Percentiles rank a stretch among this genome's conserved stretches.
Conservation (phyloP, 2,329 filamentous ascomycete genomes). For the Periconia macrospinosa region DNA sequence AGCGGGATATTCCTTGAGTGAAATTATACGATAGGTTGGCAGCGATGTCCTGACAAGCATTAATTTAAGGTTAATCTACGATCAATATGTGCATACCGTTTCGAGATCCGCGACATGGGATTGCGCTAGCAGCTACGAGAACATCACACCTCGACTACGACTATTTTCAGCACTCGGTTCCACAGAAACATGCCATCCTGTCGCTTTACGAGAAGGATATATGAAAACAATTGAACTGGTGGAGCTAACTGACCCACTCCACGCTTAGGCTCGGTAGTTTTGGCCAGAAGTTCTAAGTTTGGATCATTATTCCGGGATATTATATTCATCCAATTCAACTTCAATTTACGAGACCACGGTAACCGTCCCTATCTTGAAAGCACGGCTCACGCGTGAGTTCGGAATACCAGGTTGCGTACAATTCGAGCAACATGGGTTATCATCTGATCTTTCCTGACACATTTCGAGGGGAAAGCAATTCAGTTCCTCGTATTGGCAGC, state of each 20-base stretch:
- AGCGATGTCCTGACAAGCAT: slow-evolving; percentile 39
- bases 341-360: slow-evolving; percentile 29
- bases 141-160: slow-evolving; percentile 16
- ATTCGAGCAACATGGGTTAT: not conserved
- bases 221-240: slow-evolving; percentile 24
- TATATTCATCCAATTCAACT: slow-evolving; percentile 33
- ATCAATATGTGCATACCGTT: slow-evolving; percentile 37
- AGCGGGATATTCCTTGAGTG: slow-evolving; percentile 27
- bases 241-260: slow-evolving; percentile 14
- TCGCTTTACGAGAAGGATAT: slow-evolving; percentile 28
- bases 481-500: no score
- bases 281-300: slow-evolving; percentile 34
- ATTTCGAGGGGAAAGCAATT: not conserved
- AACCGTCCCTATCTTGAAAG: slow-evolving; percentile 15
- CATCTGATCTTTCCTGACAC: slow-evolving; percentile 11
- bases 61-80: slow-evolving; percentile 46
- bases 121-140: slow-evolving; percentile 19
- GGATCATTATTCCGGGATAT: slow-evolving; percentile 26
- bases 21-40: slow-evolving; percentile 25
- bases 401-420: not conserved
- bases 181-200: slow-evolving; percentile 21
- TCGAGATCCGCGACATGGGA: slow-evolving; percentile 38
- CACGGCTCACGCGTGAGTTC: slow-evolving; percentile 14
- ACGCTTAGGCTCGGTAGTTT: slow-evolving; percentile 15
- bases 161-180: slow-evolving; percentile 34